Evolutionary conservation across 2,329 filamentous ascomycete species (phyloP).

Genomic region (Pseudocercospora macadamiae): DNA sequence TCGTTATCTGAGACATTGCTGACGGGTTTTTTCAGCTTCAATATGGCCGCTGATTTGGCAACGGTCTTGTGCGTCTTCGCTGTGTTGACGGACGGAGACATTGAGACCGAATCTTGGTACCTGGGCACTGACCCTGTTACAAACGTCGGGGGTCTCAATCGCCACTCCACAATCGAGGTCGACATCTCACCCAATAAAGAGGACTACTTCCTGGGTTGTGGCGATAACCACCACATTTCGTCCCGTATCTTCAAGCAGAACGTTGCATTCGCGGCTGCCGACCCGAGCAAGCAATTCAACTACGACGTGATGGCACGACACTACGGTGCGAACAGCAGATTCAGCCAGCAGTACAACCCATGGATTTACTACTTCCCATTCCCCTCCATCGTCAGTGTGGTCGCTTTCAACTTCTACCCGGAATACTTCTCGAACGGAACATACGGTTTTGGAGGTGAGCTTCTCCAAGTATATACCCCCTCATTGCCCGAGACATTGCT

Average conservation of each 20-base stretch:
- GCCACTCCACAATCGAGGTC: slow-evolving; percentile 36
- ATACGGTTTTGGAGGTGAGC: slow-evolving; percentile 40
- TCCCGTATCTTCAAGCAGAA: slow-evolving; percentile 38
- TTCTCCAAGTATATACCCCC: too few species aligned
- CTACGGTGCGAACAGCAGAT: slow-evolving; percentile 23
- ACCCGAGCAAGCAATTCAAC: slow-evolving; percentile 31
- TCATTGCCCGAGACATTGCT: too few species aligned
- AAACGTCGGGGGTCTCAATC: slow-evolving; percentile 34
- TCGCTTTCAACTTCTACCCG: slow-evolving; percentile 37
- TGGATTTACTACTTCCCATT: slow-evolving; percentile 40
- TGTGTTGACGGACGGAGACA: slow-evolving; percentile 35
- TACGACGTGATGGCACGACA: slow-evolving; percentile 34
- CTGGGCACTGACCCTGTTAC: slow-evolving; percentile 29
- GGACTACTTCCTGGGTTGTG: slow-evolving; percentile 42
- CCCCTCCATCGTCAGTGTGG: slow-evolving; percentile 36
- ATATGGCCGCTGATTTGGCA: slow-evolving; percentile 44
- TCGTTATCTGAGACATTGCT: too few species aligned
- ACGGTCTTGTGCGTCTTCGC: slow-evolving; percentile 41
- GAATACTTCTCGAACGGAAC: slow-evolving; percentile 43
- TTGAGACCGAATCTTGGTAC: slow-evolving; percentile 32
- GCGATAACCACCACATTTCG: slow-evolving; percentile 38
- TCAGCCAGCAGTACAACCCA: slow-evolving; percentile 35
- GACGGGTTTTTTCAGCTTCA: too few species aligned
- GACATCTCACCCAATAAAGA: slow-evolving; percentile 38
- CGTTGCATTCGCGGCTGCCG: slow-evolving; percentile 27